These are phyloP conservation scores for Caryopteris hybrid DNA, from an alignment of 305 asterid species.

Conservation along the genomic window DNA sequence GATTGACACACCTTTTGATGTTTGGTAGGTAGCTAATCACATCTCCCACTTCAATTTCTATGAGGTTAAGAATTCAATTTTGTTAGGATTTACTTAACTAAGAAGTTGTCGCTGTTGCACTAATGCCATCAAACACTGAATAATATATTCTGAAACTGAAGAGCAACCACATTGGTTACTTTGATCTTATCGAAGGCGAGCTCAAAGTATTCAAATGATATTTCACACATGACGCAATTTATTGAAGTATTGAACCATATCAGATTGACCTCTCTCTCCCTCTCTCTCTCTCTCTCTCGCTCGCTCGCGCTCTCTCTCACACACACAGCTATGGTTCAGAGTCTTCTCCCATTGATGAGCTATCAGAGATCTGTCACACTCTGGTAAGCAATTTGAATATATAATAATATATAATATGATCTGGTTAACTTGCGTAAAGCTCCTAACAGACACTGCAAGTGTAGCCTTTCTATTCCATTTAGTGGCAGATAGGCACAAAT, in stretches of 20 bases:
- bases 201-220: too few relatives aligned
- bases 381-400: conserved; percentile 36
- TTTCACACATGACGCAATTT: too few relatives aligned
- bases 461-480: neutral
- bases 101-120: neutral
- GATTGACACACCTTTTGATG: conserved; percentile 79
- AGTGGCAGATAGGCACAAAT: neutral
- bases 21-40: conserved; percentile 46
- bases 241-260: too few relatives aligned
- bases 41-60: neutral
- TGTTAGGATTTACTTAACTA: neutral
- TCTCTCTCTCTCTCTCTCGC: conserved; percentile 14
- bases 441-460: neutral
- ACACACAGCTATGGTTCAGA: conserved; percentile 90
- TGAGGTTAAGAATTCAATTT: neutral
- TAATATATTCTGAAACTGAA: neutral
- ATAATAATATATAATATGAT: neutral
- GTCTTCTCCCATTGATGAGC: conserved; percentile 63
- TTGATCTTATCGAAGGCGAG: too few relatives aligned
- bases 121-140: neutral
- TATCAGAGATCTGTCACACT: conserved; percentile 68
- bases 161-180: neutral
- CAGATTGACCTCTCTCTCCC: too few relatives aligned
- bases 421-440: neutral
- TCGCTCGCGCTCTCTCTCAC: too few relatives aligned